Conservation (phyloP, 768 basidiomycete genomes). For the Boletales sp. region DNA sequence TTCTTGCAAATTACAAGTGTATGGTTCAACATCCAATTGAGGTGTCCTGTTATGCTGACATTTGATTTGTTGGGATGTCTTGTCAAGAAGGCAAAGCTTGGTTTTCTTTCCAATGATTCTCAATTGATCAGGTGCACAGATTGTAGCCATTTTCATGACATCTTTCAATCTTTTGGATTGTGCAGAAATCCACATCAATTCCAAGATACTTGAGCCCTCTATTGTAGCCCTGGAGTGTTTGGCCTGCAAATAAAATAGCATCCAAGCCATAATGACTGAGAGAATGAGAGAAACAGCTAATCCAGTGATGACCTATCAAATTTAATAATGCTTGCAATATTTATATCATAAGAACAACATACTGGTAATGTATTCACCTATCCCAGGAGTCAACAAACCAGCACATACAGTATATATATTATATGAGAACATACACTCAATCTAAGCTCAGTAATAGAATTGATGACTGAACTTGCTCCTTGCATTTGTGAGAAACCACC, state of each 20-base stretch:
- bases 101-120: neutral
- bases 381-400: neutral
- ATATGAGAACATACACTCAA: neutral
- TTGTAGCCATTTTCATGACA: neutral
- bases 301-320: neutral
- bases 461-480: neutral
- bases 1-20: no score
- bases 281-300: neutral
- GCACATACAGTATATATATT: no score
- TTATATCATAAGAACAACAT: neutral
- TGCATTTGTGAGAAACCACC: neutral
- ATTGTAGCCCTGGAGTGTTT: neutral
- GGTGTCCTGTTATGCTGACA: neutral
- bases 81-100: neutral
- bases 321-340: neutral
- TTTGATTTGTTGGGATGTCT: neutral
- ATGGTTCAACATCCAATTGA: neutral
- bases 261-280: neutral
- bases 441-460: neutral
- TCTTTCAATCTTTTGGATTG: neutral
- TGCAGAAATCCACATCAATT: constrained; percentile 1
- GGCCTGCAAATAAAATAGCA: neutral
- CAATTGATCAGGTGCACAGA: neutral
- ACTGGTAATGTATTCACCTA: neutral
- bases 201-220: neutral